Evolutionary conservation across 805 yeast genomes (phyloP).

Genomic region (Debaryomyces tyrocola): DNA sequence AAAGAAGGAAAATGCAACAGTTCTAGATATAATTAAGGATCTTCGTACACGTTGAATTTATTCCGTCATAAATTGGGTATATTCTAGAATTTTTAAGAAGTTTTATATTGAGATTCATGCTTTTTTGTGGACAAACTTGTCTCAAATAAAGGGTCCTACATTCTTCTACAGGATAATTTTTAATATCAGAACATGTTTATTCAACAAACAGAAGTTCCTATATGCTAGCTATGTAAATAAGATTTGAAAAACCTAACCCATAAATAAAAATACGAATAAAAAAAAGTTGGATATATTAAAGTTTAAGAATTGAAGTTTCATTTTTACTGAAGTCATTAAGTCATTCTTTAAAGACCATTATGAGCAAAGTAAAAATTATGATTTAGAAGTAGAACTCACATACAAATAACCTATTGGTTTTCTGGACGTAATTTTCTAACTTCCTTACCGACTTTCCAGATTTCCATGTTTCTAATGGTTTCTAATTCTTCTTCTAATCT

Average conservation of each 20-base stretch:
- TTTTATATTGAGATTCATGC: no score
- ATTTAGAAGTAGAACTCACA: not conserved
- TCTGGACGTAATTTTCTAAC: slow-evolving; percentile 99
- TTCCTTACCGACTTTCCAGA: slow-evolving; percentile 99
- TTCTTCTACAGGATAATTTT: not conserved
- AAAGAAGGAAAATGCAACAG: no score
- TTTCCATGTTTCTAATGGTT: slow-evolving; percentile 94
- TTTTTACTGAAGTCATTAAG: slow-evolving; percentile 21
- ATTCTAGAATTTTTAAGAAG: no score
- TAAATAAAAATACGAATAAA: slow-evolving; percentile 12
- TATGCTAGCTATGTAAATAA: slow-evolving; percentile 23
- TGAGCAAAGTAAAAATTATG: slow-evolving; percentile 9
- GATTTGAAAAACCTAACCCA: slow-evolving; percentile 16
- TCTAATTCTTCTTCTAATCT: slow-evolving; percentile 91
- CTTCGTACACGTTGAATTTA: no score
- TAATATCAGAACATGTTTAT: slow-evolving; percentile 34
- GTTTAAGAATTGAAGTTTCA: slow-evolving; percentile 20
- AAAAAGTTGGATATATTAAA: slow-evolving; percentile 9
- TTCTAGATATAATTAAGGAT: no score
- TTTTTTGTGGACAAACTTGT: no score
- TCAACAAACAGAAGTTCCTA: slow-evolving; percentile 44
- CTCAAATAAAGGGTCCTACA: no score
- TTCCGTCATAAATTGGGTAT: no score
- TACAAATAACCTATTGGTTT: slow-evolving; percentile 64
- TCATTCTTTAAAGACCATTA: slow-evolving; percentile 40